phyloP scores from a whole-genome alignment of 192 early-diverging fungal species.

The Linnemannia hyalina region DNA sequence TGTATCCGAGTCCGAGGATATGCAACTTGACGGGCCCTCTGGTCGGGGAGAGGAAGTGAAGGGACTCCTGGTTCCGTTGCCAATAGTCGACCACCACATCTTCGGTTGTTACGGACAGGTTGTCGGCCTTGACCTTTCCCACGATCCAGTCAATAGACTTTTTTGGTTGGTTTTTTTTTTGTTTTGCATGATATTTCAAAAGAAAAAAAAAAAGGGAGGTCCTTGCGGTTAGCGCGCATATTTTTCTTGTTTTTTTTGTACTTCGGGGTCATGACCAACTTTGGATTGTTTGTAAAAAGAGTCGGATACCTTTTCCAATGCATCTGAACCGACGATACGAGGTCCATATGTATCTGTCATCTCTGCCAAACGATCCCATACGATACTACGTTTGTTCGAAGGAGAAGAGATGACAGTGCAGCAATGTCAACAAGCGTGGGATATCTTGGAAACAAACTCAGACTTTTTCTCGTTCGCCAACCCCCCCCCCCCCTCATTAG shows the following conservation, averaged over 20 bases:
- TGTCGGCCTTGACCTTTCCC: conserved; percentile 47
- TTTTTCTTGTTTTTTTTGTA: neutral
- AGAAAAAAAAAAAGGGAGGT: neutral
- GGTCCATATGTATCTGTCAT: conserved; percentile 72
- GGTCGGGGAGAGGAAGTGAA: conserved; percentile 56
- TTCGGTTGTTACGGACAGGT: conserved; percentile 62
- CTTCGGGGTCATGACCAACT: neutral
- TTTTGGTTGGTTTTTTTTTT: neutral
- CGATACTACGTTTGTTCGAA: neutral
- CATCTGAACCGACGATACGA: conserved; percentile 64
- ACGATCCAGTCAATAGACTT: conserved; percentile 64
- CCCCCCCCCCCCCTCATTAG: neutral
- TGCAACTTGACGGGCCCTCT: conserved; percentile 58
- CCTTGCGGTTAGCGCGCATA: neutral
- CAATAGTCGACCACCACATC: conserved; percentile 66
- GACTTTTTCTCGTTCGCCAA: neutral
- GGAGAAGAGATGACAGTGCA: neutral
- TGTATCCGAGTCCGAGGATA: conserved; percentile 64
- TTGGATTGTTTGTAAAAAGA: neutral
- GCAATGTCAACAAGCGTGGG: neutral
- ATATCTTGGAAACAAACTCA: neutral
- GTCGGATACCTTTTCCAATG: conserved; percentile 57
- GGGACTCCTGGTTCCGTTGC: conserved; percentile 62
- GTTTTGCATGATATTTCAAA: neutral
- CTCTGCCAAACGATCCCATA: conserved; percentile 70